These are phyloP conservation scores for Apostasia shenzhenica DNA, from an alignment of 106 monocot genomes.

Conservation along the genomic window DNA sequence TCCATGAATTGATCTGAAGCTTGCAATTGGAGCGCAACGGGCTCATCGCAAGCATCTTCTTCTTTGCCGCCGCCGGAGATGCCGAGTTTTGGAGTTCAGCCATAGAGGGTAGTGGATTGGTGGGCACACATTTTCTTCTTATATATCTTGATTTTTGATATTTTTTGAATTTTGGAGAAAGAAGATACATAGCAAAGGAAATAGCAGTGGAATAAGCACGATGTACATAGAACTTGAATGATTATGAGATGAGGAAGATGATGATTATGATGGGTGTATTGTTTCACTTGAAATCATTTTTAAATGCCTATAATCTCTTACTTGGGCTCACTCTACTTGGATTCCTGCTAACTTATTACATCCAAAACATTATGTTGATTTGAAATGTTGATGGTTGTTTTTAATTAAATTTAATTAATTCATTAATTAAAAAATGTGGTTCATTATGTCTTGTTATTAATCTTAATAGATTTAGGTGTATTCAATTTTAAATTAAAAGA, in stretches of 20 bases:
- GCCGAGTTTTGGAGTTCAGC: slow-evolving; percentile 34
- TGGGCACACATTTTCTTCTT: slow-evolving; percentile 14
- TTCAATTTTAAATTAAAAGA: too few relatives aligned
- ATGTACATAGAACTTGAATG: neutral
- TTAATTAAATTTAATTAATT: slow-evolving; percentile 1
- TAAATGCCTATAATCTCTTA: neutral
- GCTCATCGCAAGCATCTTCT: neutral
- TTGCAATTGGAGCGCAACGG: too few relatives aligned
- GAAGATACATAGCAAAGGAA: slow-evolving; percentile 6
- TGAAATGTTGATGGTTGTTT: neutral
- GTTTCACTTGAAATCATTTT: neutral
- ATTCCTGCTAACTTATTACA: too few relatives aligned
- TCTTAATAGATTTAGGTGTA: too few relatives aligned
- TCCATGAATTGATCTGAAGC: too few relatives aligned
- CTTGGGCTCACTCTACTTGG: too few relatives aligned
- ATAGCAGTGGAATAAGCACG: neutral
- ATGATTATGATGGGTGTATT: neutral
- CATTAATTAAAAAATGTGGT: too few relatives aligned
- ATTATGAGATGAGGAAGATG: neutral
- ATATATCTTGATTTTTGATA: neutral
- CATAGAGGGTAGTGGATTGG: slow-evolving; percentile 4
- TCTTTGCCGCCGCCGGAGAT: neutral
- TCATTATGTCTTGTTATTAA: too few relatives aligned
- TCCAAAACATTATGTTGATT: too few relatives aligned
- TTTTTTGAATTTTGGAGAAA: slow-evolving; percentile 15